phyloP scores from a whole-genome alignment of 495 filamentous ascomycete genomes.

The Zalerion maritima region DNA sequence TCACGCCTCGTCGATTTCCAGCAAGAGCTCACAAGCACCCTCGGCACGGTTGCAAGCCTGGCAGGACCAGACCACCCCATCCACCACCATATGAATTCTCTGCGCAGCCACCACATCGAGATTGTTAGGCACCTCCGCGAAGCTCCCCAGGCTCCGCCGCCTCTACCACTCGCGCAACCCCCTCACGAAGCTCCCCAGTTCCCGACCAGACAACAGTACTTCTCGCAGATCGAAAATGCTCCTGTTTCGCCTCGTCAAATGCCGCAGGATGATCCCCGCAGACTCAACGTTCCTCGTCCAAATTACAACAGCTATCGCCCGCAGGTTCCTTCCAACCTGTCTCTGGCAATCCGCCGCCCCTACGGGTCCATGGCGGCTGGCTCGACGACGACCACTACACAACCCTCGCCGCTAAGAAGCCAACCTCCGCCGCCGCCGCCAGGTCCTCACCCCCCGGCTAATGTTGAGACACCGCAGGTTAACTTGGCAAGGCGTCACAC shows the following conservation, averaged over 20 bases:
- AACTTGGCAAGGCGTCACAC: constrained; percentile 79
- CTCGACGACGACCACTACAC: constrained; percentile 45
- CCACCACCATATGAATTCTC: constrained; percentile 41
- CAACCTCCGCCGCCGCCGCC: constrained; percentile 53
- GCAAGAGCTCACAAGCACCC: constrained; percentile 59
- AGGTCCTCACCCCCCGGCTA: constrained; percentile 60
- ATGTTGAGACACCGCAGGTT: constrained; percentile 58
- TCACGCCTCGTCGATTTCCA: constrained; percentile 51
- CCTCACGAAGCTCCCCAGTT: too few relatives aligned
- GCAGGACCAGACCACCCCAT: constrained; percentile 50
- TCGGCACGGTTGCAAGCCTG: constrained; percentile 58
- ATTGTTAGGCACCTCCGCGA: too few relatives aligned
- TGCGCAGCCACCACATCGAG: constrained; percentile 48
- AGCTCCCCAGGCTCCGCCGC: constrained; percentile 38
- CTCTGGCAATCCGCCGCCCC: constrained; percentile 56
- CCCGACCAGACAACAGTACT: constrained; percentile 60
- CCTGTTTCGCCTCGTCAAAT: constrained; percentile 88
- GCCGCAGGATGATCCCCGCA: constrained; percentile 70
- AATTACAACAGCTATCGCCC: constrained; percentile 49
- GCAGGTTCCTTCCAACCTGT: constrained; percentile 64
- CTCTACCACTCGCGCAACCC: constrained; percentile 64
- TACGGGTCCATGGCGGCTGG: constrained; percentile 70
- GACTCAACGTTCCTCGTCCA: constrained; percentile 40
- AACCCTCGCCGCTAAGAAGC: constrained; percentile 56
- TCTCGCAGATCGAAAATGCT: constrained; percentile 61